Base-by-base conservation (phyloP, 163 green algal genomes). In the Chlamydomonas reinhardtii region DNA sequence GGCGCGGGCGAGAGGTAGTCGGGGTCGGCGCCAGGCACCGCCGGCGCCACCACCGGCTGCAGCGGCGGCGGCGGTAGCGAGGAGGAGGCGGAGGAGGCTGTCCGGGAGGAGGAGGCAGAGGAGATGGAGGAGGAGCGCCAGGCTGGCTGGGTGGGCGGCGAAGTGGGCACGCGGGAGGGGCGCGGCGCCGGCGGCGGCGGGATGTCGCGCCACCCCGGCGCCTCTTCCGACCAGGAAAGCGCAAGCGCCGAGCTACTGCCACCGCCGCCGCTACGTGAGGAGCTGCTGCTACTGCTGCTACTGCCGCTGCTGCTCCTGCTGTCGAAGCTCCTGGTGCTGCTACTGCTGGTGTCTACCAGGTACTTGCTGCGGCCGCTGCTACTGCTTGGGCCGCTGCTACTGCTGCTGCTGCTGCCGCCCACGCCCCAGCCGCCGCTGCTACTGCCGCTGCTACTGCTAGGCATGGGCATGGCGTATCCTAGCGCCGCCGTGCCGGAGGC, bases 191-290 rank as follows among this genome's bases (percentile, higher is more conserved):
- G 75, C 12, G 78, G 78, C 32, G 27, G 25, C 20, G 79, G 79
- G 11, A 86, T 27, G 56, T 86, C 70, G 19, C 65, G 14, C 80
- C 80, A 86, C 2, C 54, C 56, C 6, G 80, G 54, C 17, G 80
- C n/a, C 3, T 79, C 70, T 35, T 86, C 80, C 32, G 80, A 86
- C 80, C 80, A 86, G 22, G 80, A 86, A 0, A 86, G 29, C 54
- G 70, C 70, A 56, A 86, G 52, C 6, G 79, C 75, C 24, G 35
- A 76, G 20, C 69, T 65, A 35, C 74, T 68, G 39, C 39, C 39
- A 8, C 39, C 39, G 39, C 39, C 39, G 39, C 39, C 39, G 39
- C 39, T 8, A 14, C 39, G 39, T 8, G 39, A 48, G 39, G 39
- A 48, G 39, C 39, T 71, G 66, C 75, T 39, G 59, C 74, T 73